Base-by-base conservation (phyloP, 106 monocot species). In the Dendrobium chrysotoxum region DNA sequence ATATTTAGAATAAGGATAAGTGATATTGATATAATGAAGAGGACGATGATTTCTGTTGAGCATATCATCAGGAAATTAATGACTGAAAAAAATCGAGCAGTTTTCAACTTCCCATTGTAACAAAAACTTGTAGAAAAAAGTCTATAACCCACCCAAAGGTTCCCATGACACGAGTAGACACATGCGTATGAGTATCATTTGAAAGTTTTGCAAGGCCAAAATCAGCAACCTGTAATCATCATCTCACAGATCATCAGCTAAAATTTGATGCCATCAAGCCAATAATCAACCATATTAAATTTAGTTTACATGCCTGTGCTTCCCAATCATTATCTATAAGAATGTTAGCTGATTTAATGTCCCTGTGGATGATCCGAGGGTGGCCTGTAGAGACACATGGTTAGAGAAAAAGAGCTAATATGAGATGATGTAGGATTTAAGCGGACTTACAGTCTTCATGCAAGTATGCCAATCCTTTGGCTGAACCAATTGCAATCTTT, bases 161-260 rank as follows among this genome's bases (percentile, higher is more conserved):
- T 20, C 96, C 96, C 91, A 93, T 88, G n/a, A 96, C 90, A 79
- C 93, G 93, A 74, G 96, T 96, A 38, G 96, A 96, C 10, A 96
- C 92, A 83, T 96, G 96, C 20, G 93, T 92, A 68, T 78, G 16
- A 6, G 83, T 86, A 86, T 90, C 91, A 80, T 90, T 84, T 64
- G 93, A 81, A 16, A 88, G 80, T 78, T 89, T 96, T 15, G 96
- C 96, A 8, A 96, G 93, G 38, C 96, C 96, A 90, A 96, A 96
- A 83, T 96, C 96, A 72, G 93, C 96, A 81, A 96, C 96, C 96
- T 96, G 84, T 26, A 74, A 20, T 66, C 40, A 75, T 39, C 40
- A n/a, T 23, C 25, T 45, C n/a, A 67, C 13, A 44, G 28, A 75
- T 26, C 41, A 38, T 17, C 28, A 77, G 7, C 40, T 47, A 40